Conservation (phyloP, 208 protist species). For the Trypanosoma conorhini region DNA sequence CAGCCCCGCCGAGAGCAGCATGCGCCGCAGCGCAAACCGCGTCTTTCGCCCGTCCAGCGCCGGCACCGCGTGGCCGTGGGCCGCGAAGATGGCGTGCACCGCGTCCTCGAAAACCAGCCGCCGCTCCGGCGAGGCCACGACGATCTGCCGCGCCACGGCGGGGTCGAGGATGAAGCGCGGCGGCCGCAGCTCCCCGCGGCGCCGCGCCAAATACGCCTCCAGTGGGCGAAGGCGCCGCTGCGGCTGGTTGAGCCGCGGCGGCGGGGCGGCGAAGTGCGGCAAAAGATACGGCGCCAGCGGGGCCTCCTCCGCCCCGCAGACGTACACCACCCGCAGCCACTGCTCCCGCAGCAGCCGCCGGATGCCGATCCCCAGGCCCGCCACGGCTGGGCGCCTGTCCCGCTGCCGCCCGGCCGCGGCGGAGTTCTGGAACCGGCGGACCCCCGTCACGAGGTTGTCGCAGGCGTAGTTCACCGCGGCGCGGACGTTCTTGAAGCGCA, state of each 20-base stretch:
- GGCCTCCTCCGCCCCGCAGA: constrained; percentile 11
- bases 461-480: constrained; percentile 44
- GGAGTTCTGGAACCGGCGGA: constrained; percentile 18
- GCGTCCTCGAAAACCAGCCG: constrained; percentile 69
- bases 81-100: constrained; percentile 55
- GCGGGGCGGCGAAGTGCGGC: constrained; percentile 19
- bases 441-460: constrained; percentile 45
- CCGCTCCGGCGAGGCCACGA: constrained; percentile 58
- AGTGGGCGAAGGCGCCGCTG: constrained; percentile 33
- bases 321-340: constrained; percentile 35
- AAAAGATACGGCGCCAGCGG: constrained; percentile 15
- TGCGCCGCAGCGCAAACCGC: constrained; percentile 24
- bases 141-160: constrained; percentile 40
- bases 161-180: constrained; percentile 52
- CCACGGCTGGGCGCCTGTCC: not conserved
- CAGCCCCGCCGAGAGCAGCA: constrained; percentile 48
- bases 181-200: constrained; percentile 24
- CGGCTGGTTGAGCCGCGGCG: not conserved
- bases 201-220: constrained; percentile 61
- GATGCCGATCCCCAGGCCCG: constrained; percentile 26
- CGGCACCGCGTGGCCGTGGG: constrained; percentile 37
- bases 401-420: constrained; percentile 20
- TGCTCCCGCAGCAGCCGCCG: constrained; percentile 28
- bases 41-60: constrained; percentile 22
- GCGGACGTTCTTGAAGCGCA: constrained; percentile 28